Conservation (phyloP, 106 monocot species). For the Agapanthus africanus region DNA sequence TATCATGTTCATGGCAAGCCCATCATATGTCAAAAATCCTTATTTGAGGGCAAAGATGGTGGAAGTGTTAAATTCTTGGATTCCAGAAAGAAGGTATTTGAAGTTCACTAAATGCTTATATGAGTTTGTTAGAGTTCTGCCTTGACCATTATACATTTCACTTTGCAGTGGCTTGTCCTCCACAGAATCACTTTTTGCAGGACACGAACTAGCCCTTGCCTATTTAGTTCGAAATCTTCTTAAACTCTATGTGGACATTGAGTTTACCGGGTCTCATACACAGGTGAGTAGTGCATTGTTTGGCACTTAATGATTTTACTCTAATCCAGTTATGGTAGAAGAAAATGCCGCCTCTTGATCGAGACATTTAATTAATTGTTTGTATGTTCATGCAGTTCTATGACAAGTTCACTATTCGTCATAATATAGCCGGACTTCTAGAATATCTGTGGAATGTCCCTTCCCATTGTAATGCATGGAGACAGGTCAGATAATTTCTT, state of each 20-base stretch:
- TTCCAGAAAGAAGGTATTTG: constrained; percentile 72
- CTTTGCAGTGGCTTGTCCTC: constrained; percentile 60
- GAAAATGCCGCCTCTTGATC: too few relatives aligned
- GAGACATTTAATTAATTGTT: too few relatives aligned
- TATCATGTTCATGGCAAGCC: constrained; percentile 99
- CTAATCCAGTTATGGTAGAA: too few relatives aligned
- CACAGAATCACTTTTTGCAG: constrained; percentile 85
- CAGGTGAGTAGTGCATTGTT: constrained; percentile 43
- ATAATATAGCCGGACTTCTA: constrained; percentile 93
- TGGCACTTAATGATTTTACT: too few relatives aligned
- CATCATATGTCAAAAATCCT: constrained; percentile 86
- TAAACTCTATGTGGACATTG: constrained; percentile 97
- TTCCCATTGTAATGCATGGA: constrained; percentile 80
- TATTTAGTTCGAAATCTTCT: constrained; percentile 85
- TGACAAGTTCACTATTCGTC: constrained; percentile 95
- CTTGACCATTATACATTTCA: background rate
- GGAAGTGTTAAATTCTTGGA: constrained; percentile 97
- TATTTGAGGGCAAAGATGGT: constrained; percentile 98
- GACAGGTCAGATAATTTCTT: constrained; percentile 37
- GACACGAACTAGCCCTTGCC: constrained; percentile 81
- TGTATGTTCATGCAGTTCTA: constrained; percentile 76
- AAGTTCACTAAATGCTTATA: background rate
- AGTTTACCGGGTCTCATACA: constrained; percentile 95
- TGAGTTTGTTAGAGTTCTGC: background rate
- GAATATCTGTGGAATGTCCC: constrained; percentile 96